Percentiles rank a stretch among this genome's conserved stretches.
These are phyloP conservation scores for Pyrus hybrid DNA, from an alignment of 331 rosid genomes.

Conservation along the genomic window DNA sequence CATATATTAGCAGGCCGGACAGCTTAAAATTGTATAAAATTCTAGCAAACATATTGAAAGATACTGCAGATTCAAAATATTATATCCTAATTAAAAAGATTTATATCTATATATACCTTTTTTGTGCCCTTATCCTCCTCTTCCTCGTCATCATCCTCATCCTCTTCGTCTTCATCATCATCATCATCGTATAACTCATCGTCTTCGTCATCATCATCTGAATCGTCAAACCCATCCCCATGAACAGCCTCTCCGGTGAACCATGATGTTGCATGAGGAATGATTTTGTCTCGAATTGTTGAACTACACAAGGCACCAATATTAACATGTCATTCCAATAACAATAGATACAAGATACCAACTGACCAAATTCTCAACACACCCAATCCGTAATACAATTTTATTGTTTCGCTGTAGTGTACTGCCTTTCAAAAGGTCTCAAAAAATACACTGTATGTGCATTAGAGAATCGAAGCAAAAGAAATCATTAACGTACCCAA, in stretches of 20 bases:
- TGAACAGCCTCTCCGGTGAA: slow-evolving; percentile 63
- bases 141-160: neutral
- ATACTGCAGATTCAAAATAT: neutral
- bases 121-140: slow-evolving; percentile 13
- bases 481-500: slow-evolving; percentile 30
- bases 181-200: slow-evolving; percentile 9
- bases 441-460: neutral
- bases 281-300: slow-evolving; percentile 58
- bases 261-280: slow-evolving; percentile 77
- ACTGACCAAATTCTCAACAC: too few relatives aligned
- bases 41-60: too few relatives aligned
- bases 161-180: neutral
- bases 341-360: neutral
- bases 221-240: slow-evolving; percentile 35
- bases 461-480: neutral
- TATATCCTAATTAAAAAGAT: neutral
- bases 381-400: too few relatives aligned
- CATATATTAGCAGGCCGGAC: neutral
- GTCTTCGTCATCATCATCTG: slow-evolving; percentile 16
- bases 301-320: slow-evolving; percentile 33
- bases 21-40: neutral
- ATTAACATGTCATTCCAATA: neutral
- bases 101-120: slow-evolving; percentile 28
- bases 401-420: too few relatives aligned
- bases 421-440: neutral